Evolutionary conservation across 805 yeast species (phyloP).

Genomic region (Yamadazyma nakazawae): DNA sequence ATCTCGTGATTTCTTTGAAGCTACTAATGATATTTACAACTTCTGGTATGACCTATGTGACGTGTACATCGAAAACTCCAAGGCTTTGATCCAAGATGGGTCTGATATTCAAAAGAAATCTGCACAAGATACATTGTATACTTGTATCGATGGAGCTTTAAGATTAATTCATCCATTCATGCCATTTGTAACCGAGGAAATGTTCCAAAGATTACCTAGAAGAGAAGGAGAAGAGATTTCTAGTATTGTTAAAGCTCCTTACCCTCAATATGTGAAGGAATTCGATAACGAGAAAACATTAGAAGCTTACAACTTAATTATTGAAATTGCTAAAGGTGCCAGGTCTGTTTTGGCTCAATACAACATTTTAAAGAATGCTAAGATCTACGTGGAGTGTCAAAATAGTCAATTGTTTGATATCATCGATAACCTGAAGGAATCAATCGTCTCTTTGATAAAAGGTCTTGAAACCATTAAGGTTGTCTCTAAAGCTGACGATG

Average conservation of each 20-base stretch:
- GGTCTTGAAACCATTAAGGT: conserved; percentile 77
- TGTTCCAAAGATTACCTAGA: conserved; percentile 98
- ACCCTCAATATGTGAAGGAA: conserved; percentile 63
- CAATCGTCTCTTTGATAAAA: conserved; percentile 89
- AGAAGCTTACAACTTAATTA: conserved; percentile 75
- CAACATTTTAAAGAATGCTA: conserved; percentile 82
- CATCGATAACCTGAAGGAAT: conserved; percentile 68
- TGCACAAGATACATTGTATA: conserved; percentile 92
- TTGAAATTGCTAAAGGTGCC: conserved; percentile 85
- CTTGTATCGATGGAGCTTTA: conserved; percentile 87
- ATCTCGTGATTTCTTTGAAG: conserved; percentile 81
- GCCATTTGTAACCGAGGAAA: conserved; percentile 96
- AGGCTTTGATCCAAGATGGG: conserved; percentile 89
- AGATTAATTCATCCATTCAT: conserved; percentile 94
- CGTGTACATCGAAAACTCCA: conserved; percentile 96
- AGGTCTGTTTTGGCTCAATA: conserved; percentile 92
- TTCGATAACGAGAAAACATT: conserved; percentile 65
- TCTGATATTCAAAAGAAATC: conserved; percentile 77
- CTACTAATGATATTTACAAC: conserved; percentile 84
- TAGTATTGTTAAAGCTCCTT: conserved; percentile 75
- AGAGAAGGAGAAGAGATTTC: conserved; percentile 63
- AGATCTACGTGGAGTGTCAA: conserved; percentile 74
- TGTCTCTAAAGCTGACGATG: conserved; percentile 49
- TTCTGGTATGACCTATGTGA: conserved; percentile 98
- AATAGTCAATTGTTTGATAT: conserved; percentile 47